These are phyloP conservation scores for Tolypocladium guangdongense DNA, from an alignment of 2,329 filamentous ascomycete genomes.

Conservation along the genomic window DNA sequence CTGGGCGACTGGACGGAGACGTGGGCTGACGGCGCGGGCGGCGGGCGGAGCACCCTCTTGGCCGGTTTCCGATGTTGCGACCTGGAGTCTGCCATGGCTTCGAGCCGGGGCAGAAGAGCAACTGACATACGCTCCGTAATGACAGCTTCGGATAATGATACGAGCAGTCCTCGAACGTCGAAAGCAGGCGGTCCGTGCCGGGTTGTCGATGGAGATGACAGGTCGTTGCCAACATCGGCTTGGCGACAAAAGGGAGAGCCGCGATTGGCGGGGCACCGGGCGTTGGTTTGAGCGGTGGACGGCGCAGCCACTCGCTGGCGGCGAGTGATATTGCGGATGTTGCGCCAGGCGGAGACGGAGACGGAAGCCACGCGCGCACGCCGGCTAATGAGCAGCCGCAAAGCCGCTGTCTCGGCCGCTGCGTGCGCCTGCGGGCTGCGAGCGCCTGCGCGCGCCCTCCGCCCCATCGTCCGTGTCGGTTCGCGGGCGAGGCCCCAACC, in stretches of 20 bases:
- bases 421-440: too few relatives aligned
- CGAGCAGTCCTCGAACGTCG: not conserved
- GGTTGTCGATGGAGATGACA: not conserved
- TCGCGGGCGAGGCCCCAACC: not conserved
- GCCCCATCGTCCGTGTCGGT: too few relatives aligned
- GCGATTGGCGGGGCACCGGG: not conserved
- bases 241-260: not conserved
- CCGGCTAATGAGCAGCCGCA: too few relatives aligned
- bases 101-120: not conserved
- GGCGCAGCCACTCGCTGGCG: not conserved
- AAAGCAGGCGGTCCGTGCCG: not conserved
- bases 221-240: not conserved
- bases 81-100: not conserved
- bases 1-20: conserved; percentile 14
- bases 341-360: not conserved
- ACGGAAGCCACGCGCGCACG: too few relatives aligned
- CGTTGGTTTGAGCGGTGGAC: not conserved
- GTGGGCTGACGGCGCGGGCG: conserved; percentile 10
- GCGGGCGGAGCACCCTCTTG: conserved; percentile 15
- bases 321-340: not conserved
- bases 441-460: not conserved
- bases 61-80: not conserved
- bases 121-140: not conserved
- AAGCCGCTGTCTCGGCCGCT: too few relatives aligned
- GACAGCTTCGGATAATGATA: not conserved